These are phyloP conservation scores for Vigna trinervia DNA, from an alignment of 306 rosid genomes.

Conservation along the genomic window DNA sequence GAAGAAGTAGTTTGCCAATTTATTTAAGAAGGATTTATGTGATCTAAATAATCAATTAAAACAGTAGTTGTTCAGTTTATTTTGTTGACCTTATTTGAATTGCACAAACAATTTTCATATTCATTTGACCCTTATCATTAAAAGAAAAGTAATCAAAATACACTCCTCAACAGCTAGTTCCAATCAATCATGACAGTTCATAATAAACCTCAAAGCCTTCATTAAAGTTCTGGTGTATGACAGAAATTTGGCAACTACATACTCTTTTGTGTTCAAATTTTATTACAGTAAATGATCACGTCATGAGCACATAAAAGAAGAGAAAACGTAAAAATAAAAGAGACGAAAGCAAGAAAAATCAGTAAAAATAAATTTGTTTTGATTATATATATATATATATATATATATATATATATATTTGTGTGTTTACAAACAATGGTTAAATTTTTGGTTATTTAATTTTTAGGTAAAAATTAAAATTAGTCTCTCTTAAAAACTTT, in stretches of 20 bases:
- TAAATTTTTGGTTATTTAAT: too few relatives aligned
- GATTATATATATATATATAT: too few relatives aligned
- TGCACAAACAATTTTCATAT: neutral
- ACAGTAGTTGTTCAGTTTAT: conserved; percentile 8
- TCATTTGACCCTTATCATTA: neutral
- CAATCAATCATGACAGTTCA: neutral
- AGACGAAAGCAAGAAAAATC: too few relatives aligned
- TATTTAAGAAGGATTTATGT: conserved; percentile 4
- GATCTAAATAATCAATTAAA: conserved; percentile 1
- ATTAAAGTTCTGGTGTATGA: conserved; percentile 7
- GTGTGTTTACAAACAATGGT: too few relatives aligned
- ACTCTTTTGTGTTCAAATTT: too few relatives aligned
- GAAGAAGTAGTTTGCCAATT: conserved; percentile 2
- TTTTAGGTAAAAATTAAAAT: too few relatives aligned
- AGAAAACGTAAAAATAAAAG: too few relatives aligned
- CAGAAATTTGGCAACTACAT: neutral
- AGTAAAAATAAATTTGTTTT: too few relatives aligned
- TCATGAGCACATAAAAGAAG: too few relatives aligned
- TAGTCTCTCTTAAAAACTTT: too few relatives aligned
- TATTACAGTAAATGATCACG: too few relatives aligned
- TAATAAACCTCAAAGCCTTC: neutral
- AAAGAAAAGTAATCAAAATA: conserved; percentile 12
- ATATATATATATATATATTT: too few relatives aligned
- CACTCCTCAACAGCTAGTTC: conserved; percentile 7
- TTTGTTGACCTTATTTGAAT: conserved; percentile 4